Base-by-base conservation (phyloP, 106 monocot species). In the Dendrobium nobile region DNA sequence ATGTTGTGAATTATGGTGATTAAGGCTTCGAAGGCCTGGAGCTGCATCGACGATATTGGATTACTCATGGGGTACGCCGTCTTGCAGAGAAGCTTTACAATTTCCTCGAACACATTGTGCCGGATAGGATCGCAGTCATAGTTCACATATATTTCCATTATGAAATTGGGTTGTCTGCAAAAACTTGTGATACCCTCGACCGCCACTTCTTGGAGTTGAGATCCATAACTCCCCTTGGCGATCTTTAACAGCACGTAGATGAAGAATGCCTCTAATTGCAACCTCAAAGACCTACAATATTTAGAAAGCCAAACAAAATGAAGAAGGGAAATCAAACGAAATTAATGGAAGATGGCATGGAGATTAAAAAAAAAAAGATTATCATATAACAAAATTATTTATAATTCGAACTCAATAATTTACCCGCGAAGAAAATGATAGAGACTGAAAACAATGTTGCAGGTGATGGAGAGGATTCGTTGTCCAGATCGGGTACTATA, bases 221-320 rank as follows among this genome's bases (percentile, higher is more conserved):
- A 28, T 9, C 86, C 86, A 24, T 18, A 75, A 2, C 5, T 88
- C 87, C 1, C 84, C 45, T 4, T 27, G 13, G 90, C 89, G 1
- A 89, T 83, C 78, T 84, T 87, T 1, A 92, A 79, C 4, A 99
- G 76, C 22, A 92, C 92, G 31, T 80, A 88, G 7, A 77, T 77
- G 84, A 99, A 95, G 86, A 95, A 99, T 19, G 98, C 95, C 79
- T 99, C 98, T 0, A 99, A 81, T 75, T 99, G 98, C 26, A 95
- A 84, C 82, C 91, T 85, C 47, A 99, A 83, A 41, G 22, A 93
- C 70, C 70, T 70, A 37, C 11, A 70, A 70, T 67, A 11, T 26
- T 67, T 28, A 27, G 22, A 67, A 67, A 67, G 9, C n/a, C 24
- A 28, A 27, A 2, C 18, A 58, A 58, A 58, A 58, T 26, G 22